Conservation (phyloP, 257 asterid species). For the Solanum sejunctum region DNA sequence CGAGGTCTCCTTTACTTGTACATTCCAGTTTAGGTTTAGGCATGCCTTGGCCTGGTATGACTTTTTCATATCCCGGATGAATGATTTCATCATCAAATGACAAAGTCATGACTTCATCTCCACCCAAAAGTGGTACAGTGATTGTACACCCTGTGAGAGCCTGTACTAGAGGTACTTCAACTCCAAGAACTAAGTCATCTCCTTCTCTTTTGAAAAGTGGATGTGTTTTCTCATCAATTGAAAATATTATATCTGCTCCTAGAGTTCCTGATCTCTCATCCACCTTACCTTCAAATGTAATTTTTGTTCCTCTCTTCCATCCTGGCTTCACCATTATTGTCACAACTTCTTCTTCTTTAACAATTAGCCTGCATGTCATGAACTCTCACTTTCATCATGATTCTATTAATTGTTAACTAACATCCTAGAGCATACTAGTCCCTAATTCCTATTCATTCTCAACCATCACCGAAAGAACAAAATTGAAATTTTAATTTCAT, state of each 20-base stretch:
- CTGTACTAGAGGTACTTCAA: conserved; percentile 72
- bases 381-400: background rate
- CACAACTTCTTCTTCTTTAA: conserved; percentile 64
- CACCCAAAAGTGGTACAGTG: conserved; percentile 63
- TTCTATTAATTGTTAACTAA: no score
- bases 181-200: conserved; percentile 68
- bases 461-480: background rate
- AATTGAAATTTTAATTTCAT: background rate
- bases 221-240: conserved; percentile 68
- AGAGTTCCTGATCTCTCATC: conserved; percentile 70
- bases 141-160: conserved; percentile 76
- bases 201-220: conserved; percentile 52
- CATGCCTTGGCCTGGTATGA: conserved; percentile 79
- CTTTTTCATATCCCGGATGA: conserved; percentile 67
- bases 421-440: background rate
- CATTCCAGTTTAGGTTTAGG: conserved; percentile 37
- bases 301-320: conserved; percentile 85
- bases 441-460: background rate
- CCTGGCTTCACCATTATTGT: conserved; percentile 72
- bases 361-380: conserved; percentile 31
- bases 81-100: conserved; percentile 50
- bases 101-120: conserved; percentile 35
- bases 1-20: conserved; percentile 51
- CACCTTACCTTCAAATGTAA: conserved; percentile 90
- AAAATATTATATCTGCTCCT: conserved; percentile 76